Evolutionary conservation across 2,329 filamentous ascomycete species (phyloP).

Genomic region (Penicillium sp.): DNA sequence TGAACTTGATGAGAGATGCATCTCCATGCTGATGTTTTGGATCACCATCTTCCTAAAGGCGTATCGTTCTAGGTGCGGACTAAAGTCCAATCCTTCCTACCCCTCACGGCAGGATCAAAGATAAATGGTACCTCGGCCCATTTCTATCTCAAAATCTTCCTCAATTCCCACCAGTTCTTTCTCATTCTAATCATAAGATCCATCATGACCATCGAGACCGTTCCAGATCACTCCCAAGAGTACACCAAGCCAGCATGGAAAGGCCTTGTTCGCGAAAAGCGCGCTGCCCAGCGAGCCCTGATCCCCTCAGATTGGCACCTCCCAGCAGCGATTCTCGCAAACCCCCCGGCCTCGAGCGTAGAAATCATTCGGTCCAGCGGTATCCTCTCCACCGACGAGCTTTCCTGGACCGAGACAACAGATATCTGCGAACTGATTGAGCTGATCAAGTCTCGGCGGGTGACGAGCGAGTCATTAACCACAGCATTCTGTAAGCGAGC

Average conservation of each 20-base stretch:
- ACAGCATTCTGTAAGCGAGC: constrained; percentile 16
- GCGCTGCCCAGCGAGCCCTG: constrained; percentile 18
- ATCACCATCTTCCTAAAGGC: no score
- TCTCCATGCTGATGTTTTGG: no score
- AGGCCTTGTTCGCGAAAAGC: constrained; percentile 20
- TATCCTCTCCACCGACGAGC: constrained; percentile 21
- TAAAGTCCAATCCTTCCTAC: neutral
- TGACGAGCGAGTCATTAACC: constrained; percentile 15
- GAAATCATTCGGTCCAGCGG: constrained; percentile 20
- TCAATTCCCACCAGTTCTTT: neutral
- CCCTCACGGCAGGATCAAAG: neutral
- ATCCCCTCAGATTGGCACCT: constrained; percentile 27
- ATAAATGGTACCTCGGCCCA: neutral
- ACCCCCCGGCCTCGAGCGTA: constrained; percentile 13
- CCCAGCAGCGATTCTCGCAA: constrained; percentile 4
- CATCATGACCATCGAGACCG: neutral
- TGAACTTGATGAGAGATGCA: no score
- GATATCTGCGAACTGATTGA: constrained; percentile 19
- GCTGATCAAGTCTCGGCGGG: constrained; percentile 8
- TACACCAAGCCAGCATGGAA: constrained; percentile 19
- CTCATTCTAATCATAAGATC: neutral
- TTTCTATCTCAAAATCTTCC: no score
- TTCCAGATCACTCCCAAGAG: neutral
- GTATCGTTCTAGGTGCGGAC: no score
- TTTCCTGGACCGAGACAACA: constrained; percentile 24